These are phyloP conservation scores for Breynia disticha DNA, from an alignment of 441 rosid genomes.

Conservation along the genomic window DNA sequence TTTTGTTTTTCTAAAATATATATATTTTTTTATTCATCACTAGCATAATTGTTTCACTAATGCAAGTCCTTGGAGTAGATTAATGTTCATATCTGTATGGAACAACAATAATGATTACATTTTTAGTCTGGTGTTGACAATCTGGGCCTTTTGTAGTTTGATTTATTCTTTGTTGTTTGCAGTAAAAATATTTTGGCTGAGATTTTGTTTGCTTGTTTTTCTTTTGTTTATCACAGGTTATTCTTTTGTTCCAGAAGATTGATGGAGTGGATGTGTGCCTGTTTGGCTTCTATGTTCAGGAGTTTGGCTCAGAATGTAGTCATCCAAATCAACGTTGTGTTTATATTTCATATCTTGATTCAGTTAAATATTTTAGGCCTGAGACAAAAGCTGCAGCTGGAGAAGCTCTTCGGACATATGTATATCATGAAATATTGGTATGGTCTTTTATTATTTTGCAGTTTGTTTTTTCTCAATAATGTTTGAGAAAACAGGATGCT, in stretches of 20 bases:
- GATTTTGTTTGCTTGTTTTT: background rate
- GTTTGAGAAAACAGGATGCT: background rate
- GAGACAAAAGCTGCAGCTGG: slow-evolving; percentile 37
- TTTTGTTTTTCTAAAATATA: too few species aligned
- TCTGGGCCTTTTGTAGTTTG: background rate
- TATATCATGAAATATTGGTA: slow-evolving; percentile 74
- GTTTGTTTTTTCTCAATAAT: background rate
- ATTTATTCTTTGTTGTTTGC: background rate
- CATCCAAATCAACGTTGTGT: slow-evolving; percentile 55
- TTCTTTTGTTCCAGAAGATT: slow-evolving; percentile 61
- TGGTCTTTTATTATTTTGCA: slow-evolving; percentile 4
- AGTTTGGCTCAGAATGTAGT: slow-evolving; percentile 66
- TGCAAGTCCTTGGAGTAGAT: too few species aligned
- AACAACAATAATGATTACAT: too few species aligned
- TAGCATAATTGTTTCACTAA: too few species aligned
- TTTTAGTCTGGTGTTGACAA: too few species aligned
- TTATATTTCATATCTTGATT: slow-evolving; percentile 58
- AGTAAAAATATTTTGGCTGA: background rate
- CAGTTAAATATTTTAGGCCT: slow-evolving; percentile 65
- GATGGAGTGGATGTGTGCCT: slow-evolving; percentile 61
- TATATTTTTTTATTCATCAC: too few species aligned
- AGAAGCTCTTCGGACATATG: slow-evolving; percentile 64
- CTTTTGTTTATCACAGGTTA: slow-evolving; percentile 30
- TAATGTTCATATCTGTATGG: too few species aligned
- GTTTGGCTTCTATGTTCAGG: slow-evolving; percentile 58